Evolutionary conservation across 1,284 basidiomycete genomes (phyloP).

Genomic region (Trichosporon sp.): DNA sequence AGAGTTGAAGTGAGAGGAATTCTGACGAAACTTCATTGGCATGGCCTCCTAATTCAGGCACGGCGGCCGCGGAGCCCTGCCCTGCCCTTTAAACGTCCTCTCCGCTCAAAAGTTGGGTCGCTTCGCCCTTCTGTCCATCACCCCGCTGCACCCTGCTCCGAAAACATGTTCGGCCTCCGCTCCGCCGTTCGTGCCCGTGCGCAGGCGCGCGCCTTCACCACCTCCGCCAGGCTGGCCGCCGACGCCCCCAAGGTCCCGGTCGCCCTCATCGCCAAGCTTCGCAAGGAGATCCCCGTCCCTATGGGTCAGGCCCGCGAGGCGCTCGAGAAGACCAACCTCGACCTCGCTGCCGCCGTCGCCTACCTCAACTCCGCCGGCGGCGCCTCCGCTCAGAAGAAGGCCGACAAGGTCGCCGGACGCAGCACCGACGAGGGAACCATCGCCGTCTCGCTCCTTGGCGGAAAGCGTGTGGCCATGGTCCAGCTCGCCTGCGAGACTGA

Average conservation of each 20-base stretch:
- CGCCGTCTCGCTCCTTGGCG: slow-evolving; percentile 63
- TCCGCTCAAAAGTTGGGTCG: background rate
- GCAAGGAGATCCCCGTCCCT: slow-evolving; percentile 69
- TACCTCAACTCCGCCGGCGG: slow-evolving; percentile 74
- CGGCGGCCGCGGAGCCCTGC: background rate
- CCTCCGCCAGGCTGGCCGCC: slow-evolving; percentile 14
- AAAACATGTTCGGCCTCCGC: slow-evolving; percentile 17
- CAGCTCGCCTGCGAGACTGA: slow-evolving; percentile 97
- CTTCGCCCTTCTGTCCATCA: background rate
- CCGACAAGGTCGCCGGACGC: slow-evolving; percentile 72
- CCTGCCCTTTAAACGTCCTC: background rate
- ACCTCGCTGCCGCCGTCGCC: slow-evolving; percentile 65
- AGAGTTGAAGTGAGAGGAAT: background rate
- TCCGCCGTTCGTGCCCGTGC: slow-evolving; percentile 7
- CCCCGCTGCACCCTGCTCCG: no score
- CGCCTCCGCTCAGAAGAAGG: slow-evolving; percentile 51
- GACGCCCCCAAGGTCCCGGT: slow-evolving; percentile 50
- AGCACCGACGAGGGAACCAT: slow-evolving; percentile 73
- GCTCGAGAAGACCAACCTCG: slow-evolving; percentile 66
- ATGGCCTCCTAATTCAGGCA: background rate
- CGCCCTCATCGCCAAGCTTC: slow-evolving; percentile 77
- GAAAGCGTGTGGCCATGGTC: slow-evolving; percentile 72
- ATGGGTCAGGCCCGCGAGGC: slow-evolving; percentile 86
- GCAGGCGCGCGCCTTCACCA: slow-evolving; percentile 16
- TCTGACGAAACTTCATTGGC: background rate